These are phyloP conservation scores for Penicillium paneum DNA, from an alignment of 2,329 filamentous ascomycete genomes.

Conservation along the genomic window DNA sequence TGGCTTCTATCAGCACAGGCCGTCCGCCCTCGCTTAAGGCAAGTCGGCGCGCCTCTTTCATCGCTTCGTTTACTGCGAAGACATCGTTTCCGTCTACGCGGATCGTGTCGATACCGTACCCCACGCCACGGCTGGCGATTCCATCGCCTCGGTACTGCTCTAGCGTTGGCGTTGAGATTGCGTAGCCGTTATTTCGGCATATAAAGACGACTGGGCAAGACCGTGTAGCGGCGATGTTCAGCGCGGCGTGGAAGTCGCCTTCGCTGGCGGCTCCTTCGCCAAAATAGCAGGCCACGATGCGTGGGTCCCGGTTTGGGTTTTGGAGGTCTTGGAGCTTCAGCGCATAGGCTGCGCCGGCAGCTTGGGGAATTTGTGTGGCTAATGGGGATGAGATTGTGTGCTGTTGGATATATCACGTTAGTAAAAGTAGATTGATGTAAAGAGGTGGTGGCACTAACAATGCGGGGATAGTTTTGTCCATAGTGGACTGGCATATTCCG, in stretches of 20 bases:
- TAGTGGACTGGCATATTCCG: conserved; percentile 99
- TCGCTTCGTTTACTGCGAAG: conserved; percentile 80
- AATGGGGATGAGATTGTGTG: conserved; percentile 84
- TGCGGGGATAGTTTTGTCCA: conserved; percentile 76
- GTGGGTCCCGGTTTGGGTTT: conserved; percentile 63
- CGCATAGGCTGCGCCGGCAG: conserved; percentile 81
- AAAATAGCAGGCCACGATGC: conserved; percentile 80
- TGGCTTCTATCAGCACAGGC: conserved; percentile 86
- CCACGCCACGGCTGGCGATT: conserved; percentile 79
- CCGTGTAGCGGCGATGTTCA: conserved; percentile 86
- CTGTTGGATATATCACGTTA: conserved; percentile 55
- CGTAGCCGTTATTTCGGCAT: conserved; percentile 89
- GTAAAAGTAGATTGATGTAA: not conserved
- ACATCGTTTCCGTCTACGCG: conserved; percentile 94
- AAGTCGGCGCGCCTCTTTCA: conserved; percentile 69
- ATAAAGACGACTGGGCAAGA: conserved; percentile 87
- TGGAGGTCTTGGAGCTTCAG: conserved; percentile 75
- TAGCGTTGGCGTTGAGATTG: conserved; percentile 82
- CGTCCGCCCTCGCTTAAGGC: conserved; percentile 77
- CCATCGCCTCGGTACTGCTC: conserved; percentile 91
- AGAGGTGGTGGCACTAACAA: conserved; percentile 53
- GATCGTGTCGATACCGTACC: conserved; percentile 92
- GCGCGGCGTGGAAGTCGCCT: conserved; percentile 85
- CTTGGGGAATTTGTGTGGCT: conserved; percentile 86
- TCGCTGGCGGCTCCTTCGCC: conserved; percentile 88